Base-by-base conservation (phyloP, 768 basidiomycete species). In the Suillus ampliporus region DNA sequence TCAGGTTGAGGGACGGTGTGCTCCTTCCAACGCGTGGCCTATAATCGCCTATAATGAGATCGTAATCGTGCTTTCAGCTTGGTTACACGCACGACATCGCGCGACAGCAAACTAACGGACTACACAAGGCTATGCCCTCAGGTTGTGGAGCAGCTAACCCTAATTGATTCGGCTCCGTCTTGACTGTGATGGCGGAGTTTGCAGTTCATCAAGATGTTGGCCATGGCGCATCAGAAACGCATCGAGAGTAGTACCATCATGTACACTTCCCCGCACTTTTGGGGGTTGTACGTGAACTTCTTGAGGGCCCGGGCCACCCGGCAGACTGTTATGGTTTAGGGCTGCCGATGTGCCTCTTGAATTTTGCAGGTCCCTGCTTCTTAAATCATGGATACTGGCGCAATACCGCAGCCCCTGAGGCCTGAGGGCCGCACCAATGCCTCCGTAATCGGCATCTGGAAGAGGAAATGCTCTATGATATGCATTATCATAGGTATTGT, bases 181-280 rank as follows among this genome's bases (percentile, higher is more conserved):
- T n/a, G 5, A 44, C 19, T 44, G 9, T 54, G 53, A 38, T 26
- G 9, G 37, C 53, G 37, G 53, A 38, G 15, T 54, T 54, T 54
- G 14, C 35, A 53, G 23, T 9, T 23, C 21, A 53, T 21, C 26
- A 48, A 48, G 47, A 48, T 48, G 7, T 26, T 50, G 48, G 10
- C 17, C 28, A 37, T 38, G 37, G 23, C 52, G 35, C 52, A 54
- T 54, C 52, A 54, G n/a, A 52, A 52, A 34, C 14, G 34, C n/a
- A 53, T 37, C 31, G 34, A 21, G n/a, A 21, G 14, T 53, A 37
- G 53, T 26, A 26, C 15, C 15, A 26, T 38, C 31, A 31, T 31
- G 31, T 31, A 38, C 53, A 10, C 35, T 40, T 56, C 54, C 54
- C 54, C 54, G 26, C 54, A 56, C 17, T 56, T 28, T 56, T 40